Evolutionary conservation across 768 basidiomycete species (phyloP).

Genomic region (Rhizopogon rudus): DNA sequence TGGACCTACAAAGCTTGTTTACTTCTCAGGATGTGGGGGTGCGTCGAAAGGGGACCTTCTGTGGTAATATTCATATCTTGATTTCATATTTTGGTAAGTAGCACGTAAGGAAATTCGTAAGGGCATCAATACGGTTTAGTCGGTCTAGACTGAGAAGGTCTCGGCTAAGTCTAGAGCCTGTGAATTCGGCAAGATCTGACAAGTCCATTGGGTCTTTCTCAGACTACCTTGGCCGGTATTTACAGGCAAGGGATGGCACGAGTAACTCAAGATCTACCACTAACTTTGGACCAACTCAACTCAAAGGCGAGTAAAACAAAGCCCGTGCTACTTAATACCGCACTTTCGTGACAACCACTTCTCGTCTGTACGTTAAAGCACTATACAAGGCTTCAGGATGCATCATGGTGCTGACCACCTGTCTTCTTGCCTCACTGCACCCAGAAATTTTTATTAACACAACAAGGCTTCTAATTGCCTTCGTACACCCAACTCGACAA

Average conservation of each 20-base stretch:
- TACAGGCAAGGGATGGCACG: slow-evolving; percentile 7
- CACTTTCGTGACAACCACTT: slow-evolving; percentile 1
- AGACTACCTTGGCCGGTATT: slow-evolving; percentile 10
- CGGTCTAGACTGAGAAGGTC: slow-evolving; percentile 9
- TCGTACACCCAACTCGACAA: background rate
- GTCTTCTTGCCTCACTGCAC: slow-evolving; percentile 3
- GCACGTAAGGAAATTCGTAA: background rate
- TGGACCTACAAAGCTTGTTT: background rate
- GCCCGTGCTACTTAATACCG: slow-evolving; percentile 1
- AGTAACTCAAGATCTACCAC: slow-evolving; percentile 6
- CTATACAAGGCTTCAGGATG: slow-evolving; percentile 1
- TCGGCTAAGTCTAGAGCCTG: slow-evolving; percentile 22
- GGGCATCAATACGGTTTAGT: background rate
- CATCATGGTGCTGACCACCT: slow-evolving; percentile 2
- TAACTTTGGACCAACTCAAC: background rate
- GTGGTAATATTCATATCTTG: background rate
- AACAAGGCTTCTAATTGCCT: slow-evolving; percentile 1
- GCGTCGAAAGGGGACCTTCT: background rate
- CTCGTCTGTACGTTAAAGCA: slow-evolving; percentile 8
- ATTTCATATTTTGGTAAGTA: slow-evolving; percentile 6
- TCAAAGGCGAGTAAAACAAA: background rate
- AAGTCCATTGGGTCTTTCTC: slow-evolving; percentile 4
- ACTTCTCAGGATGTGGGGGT: background rate
- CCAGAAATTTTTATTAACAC: background rate
- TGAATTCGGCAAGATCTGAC: slow-evolving; percentile 13